A percentile compares a stretch with the other conserved stretches of the same genome.
These are phyloP conservation scores for Sindora glabra DNA, from an alignment of 306 rosid genomes.

Conservation along the genomic window DNA sequence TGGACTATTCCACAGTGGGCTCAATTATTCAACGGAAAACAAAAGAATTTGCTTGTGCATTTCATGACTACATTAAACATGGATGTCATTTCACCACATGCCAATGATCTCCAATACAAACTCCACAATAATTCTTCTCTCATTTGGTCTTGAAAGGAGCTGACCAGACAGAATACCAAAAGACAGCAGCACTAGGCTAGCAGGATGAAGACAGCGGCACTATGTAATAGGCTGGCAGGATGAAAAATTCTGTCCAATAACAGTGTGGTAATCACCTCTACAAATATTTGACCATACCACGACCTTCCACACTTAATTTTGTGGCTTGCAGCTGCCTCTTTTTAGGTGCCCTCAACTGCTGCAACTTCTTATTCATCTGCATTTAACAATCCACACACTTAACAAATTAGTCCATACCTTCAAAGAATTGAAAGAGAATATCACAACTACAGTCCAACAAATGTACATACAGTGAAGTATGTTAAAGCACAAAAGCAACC, in stretches of 20 bases:
- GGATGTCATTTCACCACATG: not conserved
- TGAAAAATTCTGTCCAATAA: not conserved
- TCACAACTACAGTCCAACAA: not conserved
- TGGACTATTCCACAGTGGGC: too few relatives aligned
- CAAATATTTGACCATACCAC: constrained; percentile 87
- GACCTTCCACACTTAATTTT: constrained; percentile 92
- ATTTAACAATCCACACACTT: not conserved
- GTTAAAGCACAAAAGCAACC: too few relatives aligned
- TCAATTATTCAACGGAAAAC: too few relatives aligned
- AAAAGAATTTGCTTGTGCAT: not conserved
- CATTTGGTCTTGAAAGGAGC: not conserved
- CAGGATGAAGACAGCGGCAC: not conserved
- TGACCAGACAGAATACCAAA: not conserved
- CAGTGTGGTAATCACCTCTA: constrained; percentile 8
- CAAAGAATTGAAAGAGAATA: not conserved
- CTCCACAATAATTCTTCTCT: not conserved
- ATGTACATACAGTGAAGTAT: too few relatives aligned
- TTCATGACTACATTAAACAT: not conserved
- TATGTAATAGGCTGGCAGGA: not conserved
- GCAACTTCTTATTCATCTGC: constrained; percentile 96
- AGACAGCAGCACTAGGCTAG: too few relatives aligned
- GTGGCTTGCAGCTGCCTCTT: constrained; percentile 97
- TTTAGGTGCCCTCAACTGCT: constrained; percentile 91
- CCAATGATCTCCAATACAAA: not conserved
- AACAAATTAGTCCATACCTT: not conserved